Percentiles rank a stretch among this genome's conserved stretches.
Conservation (phyloP, 129 eudicot species). For the Escallonia herrerae region DNA sequence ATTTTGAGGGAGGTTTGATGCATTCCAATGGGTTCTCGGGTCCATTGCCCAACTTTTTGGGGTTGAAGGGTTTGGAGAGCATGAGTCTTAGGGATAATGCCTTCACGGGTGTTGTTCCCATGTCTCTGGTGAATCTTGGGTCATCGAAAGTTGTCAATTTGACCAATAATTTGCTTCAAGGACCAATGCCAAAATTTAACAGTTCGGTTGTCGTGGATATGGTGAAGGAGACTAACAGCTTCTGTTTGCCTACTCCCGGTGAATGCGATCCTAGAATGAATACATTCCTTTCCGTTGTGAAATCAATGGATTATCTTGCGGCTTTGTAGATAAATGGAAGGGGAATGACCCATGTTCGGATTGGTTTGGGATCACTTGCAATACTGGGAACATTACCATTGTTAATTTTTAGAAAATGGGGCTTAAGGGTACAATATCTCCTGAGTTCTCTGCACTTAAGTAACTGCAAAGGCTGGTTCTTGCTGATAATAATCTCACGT, state of each 20-base stretch:
- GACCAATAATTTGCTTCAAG: constrained; percentile 85
- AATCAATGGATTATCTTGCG: constrained; percentile 60
- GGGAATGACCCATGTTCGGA: constrained; percentile 86
- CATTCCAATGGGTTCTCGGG: too few relatives aligned
- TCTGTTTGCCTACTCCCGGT: constrained; percentile 75
- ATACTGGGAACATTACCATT: constrained; percentile 53
- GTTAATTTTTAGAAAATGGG: constrained; percentile 66
- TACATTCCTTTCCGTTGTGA: constrained; percentile 46
- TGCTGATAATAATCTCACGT: constrained; percentile 70
- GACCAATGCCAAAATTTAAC: constrained; percentile 72
- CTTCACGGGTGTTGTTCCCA: too few relatives aligned
- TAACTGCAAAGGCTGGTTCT: constrained; percentile 84
- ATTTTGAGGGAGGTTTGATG: too few relatives aligned
- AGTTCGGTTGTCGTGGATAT: constrained; percentile 54
- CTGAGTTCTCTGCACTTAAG: constrained; percentile 52
- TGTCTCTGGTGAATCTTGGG: too few relatives aligned
- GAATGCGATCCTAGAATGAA: constrained; percentile 75
- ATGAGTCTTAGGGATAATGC: too few relatives aligned
- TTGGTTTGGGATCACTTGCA: constrained; percentile 90
- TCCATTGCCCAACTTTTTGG: too few relatives aligned
- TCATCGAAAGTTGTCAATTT: constrained; percentile 69
- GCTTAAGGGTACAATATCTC: constrained; percentile 71
- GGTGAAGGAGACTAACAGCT: constrained; percentile 48
- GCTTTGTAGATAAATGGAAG: constrained; percentile 66
- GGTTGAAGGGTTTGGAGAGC: too few relatives aligned